These are phyloP conservation scores for Trichosanthes cucumerina DNA, from an alignment of 306 rosid genomes.

Conservation along the genomic window DNA sequence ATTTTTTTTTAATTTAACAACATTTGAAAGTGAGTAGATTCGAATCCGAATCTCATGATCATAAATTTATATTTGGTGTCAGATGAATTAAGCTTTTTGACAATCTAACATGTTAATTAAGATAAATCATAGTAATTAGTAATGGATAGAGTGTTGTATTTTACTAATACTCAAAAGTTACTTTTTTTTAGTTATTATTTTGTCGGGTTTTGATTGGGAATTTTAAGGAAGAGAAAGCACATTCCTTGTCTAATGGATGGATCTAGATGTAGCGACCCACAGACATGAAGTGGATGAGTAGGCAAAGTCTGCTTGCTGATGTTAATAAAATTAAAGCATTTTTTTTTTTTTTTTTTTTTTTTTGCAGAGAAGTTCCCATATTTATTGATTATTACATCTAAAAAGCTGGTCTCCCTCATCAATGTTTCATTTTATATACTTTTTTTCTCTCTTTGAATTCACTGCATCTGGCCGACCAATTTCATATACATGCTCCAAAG, in stretches of 20 bases:
- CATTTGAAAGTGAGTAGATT: no score
- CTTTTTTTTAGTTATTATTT: neutral
- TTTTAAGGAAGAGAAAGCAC: neutral
- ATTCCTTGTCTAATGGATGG: slow-evolving; percentile 5
- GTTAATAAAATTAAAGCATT: neutral
- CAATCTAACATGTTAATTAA: no score
- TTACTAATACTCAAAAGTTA: no score
- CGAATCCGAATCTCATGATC: no score
- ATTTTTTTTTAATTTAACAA: no score
- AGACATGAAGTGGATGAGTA: slow-evolving; percentile 1
- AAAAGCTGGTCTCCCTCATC: neutral
- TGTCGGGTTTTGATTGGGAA: neutral
- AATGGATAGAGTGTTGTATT: no score
- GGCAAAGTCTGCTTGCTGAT: neutral
- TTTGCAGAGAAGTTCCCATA: neutral
- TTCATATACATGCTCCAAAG: neutral
- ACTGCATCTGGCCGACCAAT: neutral
- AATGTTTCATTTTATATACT: neutral
- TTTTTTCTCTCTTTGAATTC: neutral
- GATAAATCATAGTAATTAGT: no score
- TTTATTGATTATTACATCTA: neutral
- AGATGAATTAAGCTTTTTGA: no score
- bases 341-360: neutral
- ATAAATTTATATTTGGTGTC: no score
- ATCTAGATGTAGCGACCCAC: neutral